Conservation (phyloP, 352 stramenopile species). For the Phytophthora megakarya region DNA sequence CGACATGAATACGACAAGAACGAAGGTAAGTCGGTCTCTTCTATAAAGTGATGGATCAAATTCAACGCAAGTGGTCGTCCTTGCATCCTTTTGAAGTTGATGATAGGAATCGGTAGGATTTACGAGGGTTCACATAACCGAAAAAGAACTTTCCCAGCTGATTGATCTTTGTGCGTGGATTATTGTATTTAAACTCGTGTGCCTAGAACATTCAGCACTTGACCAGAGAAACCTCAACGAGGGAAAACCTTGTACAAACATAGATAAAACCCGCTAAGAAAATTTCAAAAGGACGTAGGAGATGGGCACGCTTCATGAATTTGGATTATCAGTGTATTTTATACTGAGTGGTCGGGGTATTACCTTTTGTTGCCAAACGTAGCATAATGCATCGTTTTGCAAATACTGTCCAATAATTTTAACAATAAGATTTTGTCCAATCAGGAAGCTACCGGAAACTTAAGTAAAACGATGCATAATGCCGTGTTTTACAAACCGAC, state of each 20-base stretch:
- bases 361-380: too few species aligned
- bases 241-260: conserved; percentile 8
- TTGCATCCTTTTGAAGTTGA: conserved; percentile 9
- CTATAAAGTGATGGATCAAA: conserved; percentile 3
- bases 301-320: background rate
- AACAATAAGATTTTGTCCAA: too few species aligned
- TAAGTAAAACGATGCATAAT: too few species aligned
- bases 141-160: conserved; percentile 20
- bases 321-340: background rate
- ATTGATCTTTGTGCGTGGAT: conserved; percentile 4
- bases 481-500: too few species aligned
- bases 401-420: too few species aligned
- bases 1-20: conserved; percentile 3
- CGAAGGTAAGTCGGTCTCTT: conserved; percentile 4
- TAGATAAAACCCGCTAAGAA: conserved; percentile 1
- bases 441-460: too few species aligned
- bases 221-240: conserved; percentile 16
- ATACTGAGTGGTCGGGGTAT: background rate
- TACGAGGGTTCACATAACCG: conserved; percentile 2
- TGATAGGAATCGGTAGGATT: conserved; percentile 9
- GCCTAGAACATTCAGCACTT: conserved; percentile 7
- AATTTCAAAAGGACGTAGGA: background rate
- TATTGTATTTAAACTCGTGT: background rate
- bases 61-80: conserved; percentile 2
- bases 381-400: too few species aligned